Evolutionary conservation across 345 rosid species (phyloP), one percentile per base, ranked within the genome.

Genomic region (Eucalyptus curtisii): DNA sequence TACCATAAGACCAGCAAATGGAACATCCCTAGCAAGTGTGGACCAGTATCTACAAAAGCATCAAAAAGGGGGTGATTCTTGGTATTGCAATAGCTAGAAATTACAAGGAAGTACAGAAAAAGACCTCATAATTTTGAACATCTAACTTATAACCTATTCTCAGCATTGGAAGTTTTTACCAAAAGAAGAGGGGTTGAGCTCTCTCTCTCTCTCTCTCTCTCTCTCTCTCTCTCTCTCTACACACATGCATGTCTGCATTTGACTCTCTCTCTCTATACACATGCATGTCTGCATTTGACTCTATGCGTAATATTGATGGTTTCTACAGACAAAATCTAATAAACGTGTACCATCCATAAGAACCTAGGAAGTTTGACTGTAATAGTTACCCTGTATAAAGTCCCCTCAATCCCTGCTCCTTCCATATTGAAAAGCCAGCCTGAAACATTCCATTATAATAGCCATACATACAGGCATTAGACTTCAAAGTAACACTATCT

Each of bases 1-100:
- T 92, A 97, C 99, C 99, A 97, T 96, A 79, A 97, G 95, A 89
- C 99, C 99, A 82, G 99, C 98, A 93, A 96, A 96, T 86, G 99
- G 99, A 44, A 97, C 96, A 94, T 97, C 99, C 93, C 99, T 95
- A 45, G 96, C 99, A 87, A 97, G 94, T 53, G 99, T 97, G 88
- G 99, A 97, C 94, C 96, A 90, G 90, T 95, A 97, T 89, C 99
- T 97, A 92, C 88, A 87, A 61, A 82, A 86, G 79, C 22, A 82
- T 19, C 1, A 44, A 61, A 45, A 84, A 86, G 53, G 89, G 57
- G 33, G 49, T 37, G 45, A 85, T 25, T 47, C 68, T 27, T 24
- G n/a, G 86, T 61, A 37, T 47, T 53, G 71, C 30, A 9, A 68
- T 37, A 24, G 82, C 47, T 80, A 86, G 14, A 9, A 71, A 86